phyloP scores from a whole-genome alignment of 768 basidiomycete genomes.

The Mycena leptocephala region DNA sequence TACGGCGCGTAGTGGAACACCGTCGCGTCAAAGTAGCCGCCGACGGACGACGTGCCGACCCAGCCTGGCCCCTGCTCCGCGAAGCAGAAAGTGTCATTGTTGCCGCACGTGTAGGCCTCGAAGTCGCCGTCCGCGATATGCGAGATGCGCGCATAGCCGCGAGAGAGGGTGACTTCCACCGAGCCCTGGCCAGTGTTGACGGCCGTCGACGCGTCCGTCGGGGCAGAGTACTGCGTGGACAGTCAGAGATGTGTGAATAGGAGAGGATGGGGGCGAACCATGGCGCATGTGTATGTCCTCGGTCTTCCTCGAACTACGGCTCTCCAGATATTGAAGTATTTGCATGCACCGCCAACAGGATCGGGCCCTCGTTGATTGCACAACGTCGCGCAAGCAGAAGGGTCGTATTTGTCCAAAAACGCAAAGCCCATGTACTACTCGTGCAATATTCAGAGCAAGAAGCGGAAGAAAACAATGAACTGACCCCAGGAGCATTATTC shows the following conservation, averaged over 20 bases:
- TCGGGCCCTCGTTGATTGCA: constrained; percentile 32
- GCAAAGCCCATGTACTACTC: constrained; percentile 38
- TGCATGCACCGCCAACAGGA: constrained; percentile 28
- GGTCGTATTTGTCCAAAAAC: constrained; percentile 33
- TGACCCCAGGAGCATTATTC: constrained; percentile 39
- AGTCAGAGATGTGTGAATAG: not conserved
- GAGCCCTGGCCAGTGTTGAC: constrained; percentile 33
- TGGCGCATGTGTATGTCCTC: constrained; percentile 35
- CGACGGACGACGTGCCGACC: constrained; percentile 23
- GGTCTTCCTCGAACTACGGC: constrained; percentile 11
- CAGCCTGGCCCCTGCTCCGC: constrained; percentile 15
- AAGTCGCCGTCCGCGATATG: constrained; percentile 31
- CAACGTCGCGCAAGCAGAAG: constrained; percentile 27
- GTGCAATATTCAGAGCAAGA: not conserved
- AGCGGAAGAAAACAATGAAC: not conserved
- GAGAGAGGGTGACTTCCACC: constrained; percentile 31
- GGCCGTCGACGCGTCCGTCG: constrained; percentile 33
- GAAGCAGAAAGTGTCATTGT: constrained; percentile 27
- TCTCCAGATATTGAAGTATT: constrained; percentile 40
- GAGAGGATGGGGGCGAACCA: constrained; percentile 12
- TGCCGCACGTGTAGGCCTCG: constrained; percentile 31
- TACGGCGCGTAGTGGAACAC: constrained; percentile 37
- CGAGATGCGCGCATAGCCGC: constrained; percentile 33
- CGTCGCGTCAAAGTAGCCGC: constrained; percentile 39
- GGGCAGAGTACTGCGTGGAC: constrained; percentile 22